phyloP scores from a whole-genome alignment of 2,329 filamentous ascomycete species.

The Aspergillus fumigatus region DNA sequence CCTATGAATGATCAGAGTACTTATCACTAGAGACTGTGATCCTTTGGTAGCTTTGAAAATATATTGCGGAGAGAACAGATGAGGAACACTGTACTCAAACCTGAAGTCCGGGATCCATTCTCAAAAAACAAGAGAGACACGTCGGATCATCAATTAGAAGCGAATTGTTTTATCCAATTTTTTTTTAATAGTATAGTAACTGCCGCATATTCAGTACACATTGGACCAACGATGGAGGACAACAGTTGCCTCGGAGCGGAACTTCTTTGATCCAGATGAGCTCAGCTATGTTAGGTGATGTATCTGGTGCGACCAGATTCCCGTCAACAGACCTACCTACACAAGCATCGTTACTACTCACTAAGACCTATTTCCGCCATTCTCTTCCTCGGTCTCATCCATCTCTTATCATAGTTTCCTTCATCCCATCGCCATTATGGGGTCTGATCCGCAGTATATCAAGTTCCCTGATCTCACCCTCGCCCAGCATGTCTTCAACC shows the following conservation, averaged over 20 bases:
- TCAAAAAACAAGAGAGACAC: neutral
- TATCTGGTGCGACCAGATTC: slow-evolving; percentile 14
- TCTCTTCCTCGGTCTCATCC: slow-evolving; percentile 2
- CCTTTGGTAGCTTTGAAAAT: too few relatives aligned
- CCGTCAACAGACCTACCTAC: slow-evolving; percentile 11
- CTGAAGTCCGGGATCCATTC: neutral
- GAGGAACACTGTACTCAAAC: too few relatives aligned
- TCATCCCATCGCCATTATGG: slow-evolving; percentile 45
- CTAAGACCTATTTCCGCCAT: slow-evolving; percentile 5
- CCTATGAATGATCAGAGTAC: too few relatives aligned
- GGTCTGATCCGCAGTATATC: slow-evolving; percentile 61
- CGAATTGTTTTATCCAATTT: too few relatives aligned
- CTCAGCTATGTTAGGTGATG: slow-evolving; percentile 26
- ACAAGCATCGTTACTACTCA: slow-evolving; percentile 16
- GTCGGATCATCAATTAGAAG: neutral
- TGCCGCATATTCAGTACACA: neutral
- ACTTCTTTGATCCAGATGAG: slow-evolving; percentile 34
- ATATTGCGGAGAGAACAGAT: too few relatives aligned
- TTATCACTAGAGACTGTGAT: too few relatives aligned
- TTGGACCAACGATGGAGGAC: neutral
- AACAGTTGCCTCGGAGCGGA: slow-evolving; percentile 18
- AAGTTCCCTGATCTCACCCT: slow-evolving; percentile 61
- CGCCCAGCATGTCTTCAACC: slow-evolving; percentile 63
- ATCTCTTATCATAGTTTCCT: neutral
- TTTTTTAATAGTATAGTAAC: neutral